Evolutionary conservation across 148 eudicot species (phyloP).

Genomic region (Rhododendron henanense): DNA sequence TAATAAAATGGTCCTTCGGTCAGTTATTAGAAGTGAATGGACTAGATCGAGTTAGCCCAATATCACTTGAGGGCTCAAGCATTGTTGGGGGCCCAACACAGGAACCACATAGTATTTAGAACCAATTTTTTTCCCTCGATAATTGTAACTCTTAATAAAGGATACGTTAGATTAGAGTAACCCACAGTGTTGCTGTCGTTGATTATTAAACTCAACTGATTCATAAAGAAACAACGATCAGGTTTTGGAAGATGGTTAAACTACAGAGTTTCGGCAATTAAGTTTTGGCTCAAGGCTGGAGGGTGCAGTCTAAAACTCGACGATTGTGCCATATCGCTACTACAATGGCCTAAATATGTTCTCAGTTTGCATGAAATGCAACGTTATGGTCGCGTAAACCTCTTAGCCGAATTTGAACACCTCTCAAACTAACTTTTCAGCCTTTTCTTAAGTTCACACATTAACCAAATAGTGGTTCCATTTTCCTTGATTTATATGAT

Average conservation of each 20-base stretch:
- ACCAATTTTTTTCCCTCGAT: background rate
- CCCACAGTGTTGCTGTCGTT: background rate
- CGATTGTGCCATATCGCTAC: background rate
- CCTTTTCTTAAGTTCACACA: background rate
- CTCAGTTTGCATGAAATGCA: background rate
- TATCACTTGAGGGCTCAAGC: background rate
- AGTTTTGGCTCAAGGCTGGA: background rate
- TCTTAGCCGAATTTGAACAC: background rate
- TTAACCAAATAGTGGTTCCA: background rate
- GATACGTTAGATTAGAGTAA: background rate
- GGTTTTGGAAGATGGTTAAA: background rate
- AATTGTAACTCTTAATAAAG: background rate
- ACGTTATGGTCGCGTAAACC: background rate
- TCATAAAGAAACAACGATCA: background rate
- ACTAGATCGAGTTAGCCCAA: background rate
- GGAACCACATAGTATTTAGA: too few species aligned
- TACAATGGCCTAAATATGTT: background rate
- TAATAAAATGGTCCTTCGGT: background rate
- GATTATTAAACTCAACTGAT: background rate
- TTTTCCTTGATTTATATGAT: background rate
- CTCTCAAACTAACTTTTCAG: background rate
- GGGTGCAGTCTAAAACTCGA: background rate
- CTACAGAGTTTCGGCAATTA: background rate
- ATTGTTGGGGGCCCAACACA: background rate
- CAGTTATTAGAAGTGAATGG: background rate